Percentiles rank a stretch among this genome's conserved stretches.
Conservation (phyloP, 192 early-diverging fungal species). For the Backusella morwellensis region DNA sequence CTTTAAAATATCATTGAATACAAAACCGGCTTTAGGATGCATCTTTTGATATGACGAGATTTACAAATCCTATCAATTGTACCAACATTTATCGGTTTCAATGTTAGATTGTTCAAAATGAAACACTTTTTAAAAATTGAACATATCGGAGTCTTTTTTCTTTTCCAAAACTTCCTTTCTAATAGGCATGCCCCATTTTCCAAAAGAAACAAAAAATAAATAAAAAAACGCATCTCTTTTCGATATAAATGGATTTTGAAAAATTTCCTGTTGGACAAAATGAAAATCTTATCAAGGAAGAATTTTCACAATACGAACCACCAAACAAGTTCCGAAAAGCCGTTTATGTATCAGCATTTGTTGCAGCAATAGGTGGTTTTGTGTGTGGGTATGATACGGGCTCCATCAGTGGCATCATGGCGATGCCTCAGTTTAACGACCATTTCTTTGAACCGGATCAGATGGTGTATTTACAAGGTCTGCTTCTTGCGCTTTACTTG, state of each 20-base stretch:
- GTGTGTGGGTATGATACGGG: slow-evolving; percentile 35
- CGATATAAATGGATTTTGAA: background rate
- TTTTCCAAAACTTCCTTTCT: background rate
- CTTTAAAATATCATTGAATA: too few species aligned
- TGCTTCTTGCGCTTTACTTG: slow-evolving; percentile 29
- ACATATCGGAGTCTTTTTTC: too few species aligned
- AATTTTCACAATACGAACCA: background rate
- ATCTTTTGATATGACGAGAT: too few species aligned
- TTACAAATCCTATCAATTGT: too few species aligned
- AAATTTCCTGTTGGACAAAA: background rate
- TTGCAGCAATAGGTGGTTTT: slow-evolving; percentile 35
- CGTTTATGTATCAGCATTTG: slow-evolving; percentile 29
- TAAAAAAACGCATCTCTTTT: background rate
- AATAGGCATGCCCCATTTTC: background rate
- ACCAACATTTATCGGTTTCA: too few species aligned
- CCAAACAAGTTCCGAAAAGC: slow-evolving; percentile 24
- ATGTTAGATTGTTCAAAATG: too few species aligned
- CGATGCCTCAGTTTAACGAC: slow-evolving; percentile 12
- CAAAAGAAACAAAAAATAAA: too few species aligned
- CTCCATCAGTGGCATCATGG: slow-evolving; percentile 19
- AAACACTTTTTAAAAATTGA: too few species aligned
- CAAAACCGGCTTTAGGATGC: too few species aligned
- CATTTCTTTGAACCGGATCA: slow-evolving; percentile 13
- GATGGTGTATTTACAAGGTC: slow-evolving; percentile 22
- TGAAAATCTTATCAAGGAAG: background rate